Evolutionary conservation across 768 basidiomycete species (phyloP), one percentile per base, ranked within the genome.

Genomic region (Boletus speciosus): DNA sequence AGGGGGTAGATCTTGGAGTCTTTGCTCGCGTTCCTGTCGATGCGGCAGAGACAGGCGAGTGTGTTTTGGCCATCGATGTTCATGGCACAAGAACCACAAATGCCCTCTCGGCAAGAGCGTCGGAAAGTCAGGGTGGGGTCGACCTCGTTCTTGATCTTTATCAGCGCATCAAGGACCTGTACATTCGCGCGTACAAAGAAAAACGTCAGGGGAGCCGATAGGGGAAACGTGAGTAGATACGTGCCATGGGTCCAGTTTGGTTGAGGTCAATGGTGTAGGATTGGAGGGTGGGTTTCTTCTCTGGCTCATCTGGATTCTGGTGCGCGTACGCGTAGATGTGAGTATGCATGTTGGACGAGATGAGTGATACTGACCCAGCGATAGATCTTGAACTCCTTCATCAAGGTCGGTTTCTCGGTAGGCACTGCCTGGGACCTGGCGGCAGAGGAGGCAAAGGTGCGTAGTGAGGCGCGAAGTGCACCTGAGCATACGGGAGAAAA

Each of bases 41-140:
- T 98, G 49, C 94, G 80, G 78, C 95, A 98, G 50, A 98, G 78
- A 74, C 97, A 99, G 10, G 96, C 95, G 56, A 99, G 85, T 4
- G 97, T 98, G 79, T 99, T 99, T 74, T 90, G 86, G 49, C 96
- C 96, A 70, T 98, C 86, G 69, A 99, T 90, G 79, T 99, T 99
- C 95, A 99, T 97, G 49, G 96, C 95, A 70, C 96, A 98, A 6
- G 92, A 94, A 37, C 96, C 96, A 66, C 96, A 99, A 63, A 99
- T 98, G 52, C 96, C 93, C 76, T 95, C 93, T 52, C 93, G 75
- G 77, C 93, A 96, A 19, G 88, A 91, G 39, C 93, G 82, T 39
- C 97, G 85, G 80, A 99, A 98, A 6, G 96, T 98, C 32, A 99
- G 80, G 2, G 96, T 98, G 3, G 96, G 90, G 76, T 98, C 97